Percentiles rank a stretch among this genome's conserved stretches.
phyloP scores from a whole-genome alignment of 345 rosid species.

The Eutrema heterophyllum region DNA sequence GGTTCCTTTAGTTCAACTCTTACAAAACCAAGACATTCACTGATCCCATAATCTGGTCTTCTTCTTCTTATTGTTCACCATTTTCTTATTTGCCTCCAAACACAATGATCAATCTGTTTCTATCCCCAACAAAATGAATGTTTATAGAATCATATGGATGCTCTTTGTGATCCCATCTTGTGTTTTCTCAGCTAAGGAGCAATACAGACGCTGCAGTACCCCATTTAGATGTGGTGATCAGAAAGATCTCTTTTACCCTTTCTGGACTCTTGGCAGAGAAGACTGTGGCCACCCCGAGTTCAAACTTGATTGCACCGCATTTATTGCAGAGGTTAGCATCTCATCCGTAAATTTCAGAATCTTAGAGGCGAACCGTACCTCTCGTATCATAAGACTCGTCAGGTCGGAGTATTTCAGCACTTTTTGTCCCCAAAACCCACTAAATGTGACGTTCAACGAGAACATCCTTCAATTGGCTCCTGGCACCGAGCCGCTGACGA shows the following conservation, averaged over 20 bases:
- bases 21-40: slow-evolving; percentile 15
- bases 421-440: slow-evolving; percentile 9
- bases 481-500: not conserved
- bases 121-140: not conserved
- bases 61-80: not conserved
- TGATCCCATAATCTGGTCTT: not conserved
- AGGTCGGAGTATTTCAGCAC: slow-evolving; percentile 23
- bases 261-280: slow-evolving; percentile 18
- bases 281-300: slow-evolving; percentile 38
- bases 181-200: slow-evolving; percentile 1
- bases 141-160: not conserved
- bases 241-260: slow-evolving; percentile 18
- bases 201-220: not conserved
- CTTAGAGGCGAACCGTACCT: not conserved
- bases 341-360: slow-evolving; percentile 19
- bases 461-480: not conserved
- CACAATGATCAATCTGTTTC: slow-evolving; percentile 6
- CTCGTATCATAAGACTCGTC: not conserved
- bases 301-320: not conserved
- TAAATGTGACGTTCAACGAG: not conserved
- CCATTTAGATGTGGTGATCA: not conserved
- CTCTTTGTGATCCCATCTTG: not conserved
- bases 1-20: slow-evolving; percentile 17
- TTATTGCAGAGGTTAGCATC: slow-evolving; percentile 14
- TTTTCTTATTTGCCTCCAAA: not conserved